Evolutionary conservation across 768 basidiomycete genomes (phyloP), one percentile per base, ranked within the genome.

Genomic region (Daedalea quercina): DNA sequence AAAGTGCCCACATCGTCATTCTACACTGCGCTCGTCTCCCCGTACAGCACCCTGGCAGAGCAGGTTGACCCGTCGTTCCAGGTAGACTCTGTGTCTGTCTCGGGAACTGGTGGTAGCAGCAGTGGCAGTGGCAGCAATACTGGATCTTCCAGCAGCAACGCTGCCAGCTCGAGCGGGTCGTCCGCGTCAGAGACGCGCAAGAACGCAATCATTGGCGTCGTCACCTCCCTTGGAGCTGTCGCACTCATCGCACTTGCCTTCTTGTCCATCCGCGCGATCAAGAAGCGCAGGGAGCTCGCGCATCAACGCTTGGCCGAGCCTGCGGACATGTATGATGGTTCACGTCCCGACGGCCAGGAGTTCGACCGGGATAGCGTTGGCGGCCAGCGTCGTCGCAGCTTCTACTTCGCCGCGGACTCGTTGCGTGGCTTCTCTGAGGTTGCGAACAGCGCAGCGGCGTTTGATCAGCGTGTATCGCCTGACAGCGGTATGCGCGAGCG

Each of bases 171-270:
- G 19, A 46, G 35, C 7, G 44, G 55, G 35, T 51, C 54, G 20
- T 57, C 56, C 20, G 55, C 62, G n/a, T 69, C 70, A 51, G 80
- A 78, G 60, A 72, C 76, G 15, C 77, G 90, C 12, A 79, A 87
- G 62, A 82, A 94, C 58, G 90, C 90, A 23, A 93, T 95, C 64
- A 94, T 96, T 56, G 94, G 94, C 20, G 91, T 95, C 3, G 88
- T 92, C 57, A 82, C 79, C 37, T 82, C 87, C 2, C 77, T 95
- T 19, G 92, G 92, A 12, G 87, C 79, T 3, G 77, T 94, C 51
- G 84, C 90, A 0, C 64, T 92, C 41, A 61, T 90, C 40, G 81
- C 88, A 33, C 75, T 92, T 26, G 76, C 75, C 15, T 87, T 82
- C 72, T 84, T 94, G 60, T 75, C 81, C 41, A 84, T 81, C 63